A percentile compares a stretch with the other conserved stretches of the same genome.
phyloP scores from a whole-genome alignment of 495 filamentous ascomycete species.

The Antarctomyces pellizariae region DNA sequence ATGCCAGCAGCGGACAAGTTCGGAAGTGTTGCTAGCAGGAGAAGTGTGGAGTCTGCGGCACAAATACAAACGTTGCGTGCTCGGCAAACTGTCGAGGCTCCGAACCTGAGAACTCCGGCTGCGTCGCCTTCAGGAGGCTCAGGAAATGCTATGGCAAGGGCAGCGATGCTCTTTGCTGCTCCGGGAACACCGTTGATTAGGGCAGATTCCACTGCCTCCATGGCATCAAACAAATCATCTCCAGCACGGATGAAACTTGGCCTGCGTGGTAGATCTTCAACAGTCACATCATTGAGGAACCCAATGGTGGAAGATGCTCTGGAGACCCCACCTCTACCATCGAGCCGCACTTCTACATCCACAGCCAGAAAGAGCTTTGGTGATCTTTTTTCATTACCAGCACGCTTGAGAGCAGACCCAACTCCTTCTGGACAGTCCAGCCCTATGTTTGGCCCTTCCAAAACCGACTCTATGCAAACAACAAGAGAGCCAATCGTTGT shows the following conservation, averaged over 20 bases:
- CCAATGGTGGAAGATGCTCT: constrained; percentile 30
- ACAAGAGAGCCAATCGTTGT: constrained; percentile 33
- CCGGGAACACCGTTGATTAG: constrained; percentile 34
- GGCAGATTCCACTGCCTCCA: constrained; percentile 42
- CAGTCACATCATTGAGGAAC: constrained; percentile 49
- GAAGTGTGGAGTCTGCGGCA: too few relatives aligned
- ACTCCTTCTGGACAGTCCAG: constrained; percentile 43
- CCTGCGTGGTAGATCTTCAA: constrained; percentile 61
- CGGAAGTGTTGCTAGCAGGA: too few relatives aligned
- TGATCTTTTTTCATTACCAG: constrained; percentile 54
- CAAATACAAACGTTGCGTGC: too few relatives aligned
- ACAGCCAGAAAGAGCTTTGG: constrained; percentile 78
- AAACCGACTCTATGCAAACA: constrained; percentile 48
- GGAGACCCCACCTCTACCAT: constrained; percentile 28
- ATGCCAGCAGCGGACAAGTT: too few relatives aligned
- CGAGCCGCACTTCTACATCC: constrained; percentile 59
- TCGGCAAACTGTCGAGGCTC: too few relatives aligned
- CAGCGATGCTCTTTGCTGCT: constrained; percentile 21
- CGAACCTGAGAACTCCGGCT: too few relatives aligned
- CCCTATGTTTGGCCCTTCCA: constrained; percentile 38
- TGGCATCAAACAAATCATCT: constrained; percentile 51
- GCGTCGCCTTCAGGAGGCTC: too few relatives aligned
- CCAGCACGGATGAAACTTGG: constrained; percentile 31
- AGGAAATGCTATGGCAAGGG: too few relatives aligned
- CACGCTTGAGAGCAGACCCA: constrained; percentile 54